Evolutionary conservation across 495 filamentous ascomycete species (phyloP), one percentile per base, ranked within the genome.

Genomic region (Umbilicaria muhlenbergii): DNA sequence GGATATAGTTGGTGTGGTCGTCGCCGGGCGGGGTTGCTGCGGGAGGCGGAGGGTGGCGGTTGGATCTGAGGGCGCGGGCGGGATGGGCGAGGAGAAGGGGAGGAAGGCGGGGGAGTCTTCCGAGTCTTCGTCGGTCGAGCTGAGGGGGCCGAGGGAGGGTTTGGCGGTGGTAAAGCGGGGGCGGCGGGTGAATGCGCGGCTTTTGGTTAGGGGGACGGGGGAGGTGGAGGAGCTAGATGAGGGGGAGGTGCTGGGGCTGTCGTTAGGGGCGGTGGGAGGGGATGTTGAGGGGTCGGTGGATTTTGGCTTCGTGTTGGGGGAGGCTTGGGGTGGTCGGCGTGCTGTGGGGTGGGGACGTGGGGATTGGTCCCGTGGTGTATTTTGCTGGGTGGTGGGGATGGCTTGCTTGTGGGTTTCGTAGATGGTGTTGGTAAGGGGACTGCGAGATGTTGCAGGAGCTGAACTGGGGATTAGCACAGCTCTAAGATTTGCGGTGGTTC

Each of bases 101-200:
- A 91, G 69, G 52, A 89, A 93, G 0, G 82, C 78, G 1, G 83
- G 82, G 0, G 66, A 58, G 28, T 75, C 71, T 24, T 66, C 68
- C 11, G 75, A 74, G 37, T 75, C 71, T 33, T 77, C 76, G 21
- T 78, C 75, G 7, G 70, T 68, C 17, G 74, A 71, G 24, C 69
- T 70, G 19, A 64, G 61, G 18, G 52, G 44, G 31, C 50, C 46
- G 17, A 59, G 49, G 21, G 56, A 36, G 16, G 58, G 48, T 53
- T 58, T 58, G 31, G 60, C 42, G 34, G 45, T 14, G 18, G 51
- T 35, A 46, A 74, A 75, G n/a, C 71, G 63, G 6, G 74, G 73
- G 13, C 73, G 73, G 13, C 76, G 71, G 3, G 67, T 68, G 51
- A 77, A 74, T 42, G 70, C 39, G 18, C 58, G 58, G 32, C 59